phyloP scores from a whole-genome alignment of 2,329 filamentous ascomycete genomes.

The Pseudogymnoascus sp. region DNA sequence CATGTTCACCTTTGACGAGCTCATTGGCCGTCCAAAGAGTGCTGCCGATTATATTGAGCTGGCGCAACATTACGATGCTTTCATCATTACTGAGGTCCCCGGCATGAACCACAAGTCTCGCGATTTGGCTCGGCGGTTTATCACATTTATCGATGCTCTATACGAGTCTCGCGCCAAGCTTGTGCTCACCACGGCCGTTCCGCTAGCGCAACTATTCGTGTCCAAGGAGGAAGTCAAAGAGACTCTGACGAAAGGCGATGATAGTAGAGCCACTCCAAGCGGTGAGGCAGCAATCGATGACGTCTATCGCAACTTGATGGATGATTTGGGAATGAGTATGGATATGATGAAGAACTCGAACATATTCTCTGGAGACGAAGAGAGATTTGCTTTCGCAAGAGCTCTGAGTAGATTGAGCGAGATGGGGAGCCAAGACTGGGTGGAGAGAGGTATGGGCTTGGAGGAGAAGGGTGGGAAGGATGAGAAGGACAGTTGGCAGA shows the following conservation, averaged over 20 bases:
- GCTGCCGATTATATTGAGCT: slow-evolving; percentile 95
- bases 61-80: slow-evolving; percentile 82
- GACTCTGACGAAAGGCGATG: slow-evolving; percentile 46
- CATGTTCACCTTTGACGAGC: slow-evolving; percentile 85
- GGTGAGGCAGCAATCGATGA: slow-evolving; percentile 48
- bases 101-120: slow-evolving; percentile 83
- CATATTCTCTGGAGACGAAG: slow-evolving; percentile 91
- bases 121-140: slow-evolving; percentile 86
- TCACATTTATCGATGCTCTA: slow-evolving; percentile 94
- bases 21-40: slow-evolving; percentile 81
- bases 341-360: slow-evolving; percentile 75
- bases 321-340: slow-evolving; percentile 81
- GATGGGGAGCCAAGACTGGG: slow-evolving; percentile 94
- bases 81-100: slow-evolving; percentile 85
- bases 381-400: slow-evolving; percentile 90
- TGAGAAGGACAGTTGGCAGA: slow-evolving; percentile 42
- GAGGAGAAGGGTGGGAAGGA: slow-evolving; percentile 36
- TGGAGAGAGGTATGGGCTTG: slow-evolving; percentile 64
- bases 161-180: slow-evolving; percentile 93
- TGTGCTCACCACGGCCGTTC: slow-evolving; percentile 83
- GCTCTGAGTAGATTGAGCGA: slow-evolving; percentile 78
- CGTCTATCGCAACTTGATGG: slow-evolving; percentile 73
- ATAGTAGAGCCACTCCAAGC: slow-evolving; percentile 30
- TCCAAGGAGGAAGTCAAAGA: slow-evolving; percentile 63
- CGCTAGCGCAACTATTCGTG: slow-evolving; percentile 79